These are phyloP conservation scores for Alternaria triticimaculans DNA, from an alignment of 2,329 filamentous ascomycete species.

Conservation along the genomic window DNA sequence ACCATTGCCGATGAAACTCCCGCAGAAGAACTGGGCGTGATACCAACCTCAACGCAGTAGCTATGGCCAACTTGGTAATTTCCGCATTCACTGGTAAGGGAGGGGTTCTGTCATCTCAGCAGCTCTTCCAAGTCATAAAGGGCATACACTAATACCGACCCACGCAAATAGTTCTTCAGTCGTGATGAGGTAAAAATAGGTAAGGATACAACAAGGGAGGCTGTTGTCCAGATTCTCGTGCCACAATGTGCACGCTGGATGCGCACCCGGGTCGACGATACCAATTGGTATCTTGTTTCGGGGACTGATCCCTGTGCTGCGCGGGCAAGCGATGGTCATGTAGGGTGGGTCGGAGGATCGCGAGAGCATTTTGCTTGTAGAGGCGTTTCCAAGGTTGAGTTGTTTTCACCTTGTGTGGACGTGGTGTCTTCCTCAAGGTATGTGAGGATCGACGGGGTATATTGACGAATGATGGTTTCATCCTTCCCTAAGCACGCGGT, in stretches of 20 bases:
- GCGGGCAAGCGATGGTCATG: neutral
- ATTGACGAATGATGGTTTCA: neutral
- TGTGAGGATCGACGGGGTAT: neutral
- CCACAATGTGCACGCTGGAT: neutral
- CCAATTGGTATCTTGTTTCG: neutral
- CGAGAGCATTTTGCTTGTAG: neutral
- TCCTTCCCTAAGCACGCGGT: neutral
- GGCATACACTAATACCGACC: neutral
- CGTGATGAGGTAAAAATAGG: neutral
- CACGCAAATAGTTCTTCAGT: neutral
- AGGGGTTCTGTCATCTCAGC: neutral
- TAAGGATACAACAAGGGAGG: neutral
- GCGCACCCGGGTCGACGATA: neutral
- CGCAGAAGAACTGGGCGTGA: neutral
- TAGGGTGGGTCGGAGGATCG: neutral
- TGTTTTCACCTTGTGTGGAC: neutral
- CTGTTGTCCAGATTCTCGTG: neutral
- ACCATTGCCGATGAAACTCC: accelerated
- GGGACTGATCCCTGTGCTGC: neutral
- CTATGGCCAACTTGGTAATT: neutral
- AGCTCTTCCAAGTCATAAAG: neutral
- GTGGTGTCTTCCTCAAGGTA: neutral
- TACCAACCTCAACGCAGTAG: neutral
- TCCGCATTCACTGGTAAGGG: neutral
- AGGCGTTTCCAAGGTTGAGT: neutral